Evolutionary conservation across 2,329 filamentous ascomycete genomes (phyloP).

Genomic region (Fusarium ambrosium): DNA sequence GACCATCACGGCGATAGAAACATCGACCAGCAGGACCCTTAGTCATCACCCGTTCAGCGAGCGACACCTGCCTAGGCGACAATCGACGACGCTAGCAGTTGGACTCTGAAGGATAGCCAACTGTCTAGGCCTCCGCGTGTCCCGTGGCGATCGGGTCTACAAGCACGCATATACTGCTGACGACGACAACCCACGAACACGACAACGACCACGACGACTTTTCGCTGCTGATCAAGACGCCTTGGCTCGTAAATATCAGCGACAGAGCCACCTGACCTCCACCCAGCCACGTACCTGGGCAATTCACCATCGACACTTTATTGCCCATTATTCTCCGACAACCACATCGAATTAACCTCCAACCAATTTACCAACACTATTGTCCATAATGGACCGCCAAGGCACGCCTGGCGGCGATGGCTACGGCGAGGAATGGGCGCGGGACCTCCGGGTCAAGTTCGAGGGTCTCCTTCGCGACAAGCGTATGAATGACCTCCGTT

Average conservation of each 20-base stretch:
- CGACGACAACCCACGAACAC: slow-evolving; percentile 46
- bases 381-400: slow-evolving; percentile 55
- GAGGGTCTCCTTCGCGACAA: slow-evolving; percentile 88
- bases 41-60: slow-evolving; percentile 30
- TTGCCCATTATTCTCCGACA: slow-evolving; percentile 8
- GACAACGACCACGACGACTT: slow-evolving; percentile 32
- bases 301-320: slow-evolving; percentile 19
- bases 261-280: slow-evolving; percentile 28
- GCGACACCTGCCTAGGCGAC: slow-evolving; percentile 11
- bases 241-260: slow-evolving; percentile 35
- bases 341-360: slow-evolving; percentile 9
- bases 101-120: slow-evolving; percentile 27
- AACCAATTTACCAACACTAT: background rate
- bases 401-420: slow-evolving; percentile 55
- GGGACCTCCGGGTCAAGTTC: slow-evolving; percentile 85
- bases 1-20: slow-evolving; percentile 21
- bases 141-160: slow-evolving; percentile 47
- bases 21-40: slow-evolving; percentile 13
- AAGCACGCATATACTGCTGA: slow-evolving; percentile 45
- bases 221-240: slow-evolving; percentile 23
- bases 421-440: slow-evolving; percentile 81
- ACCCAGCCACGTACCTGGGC: slow-evolving; percentile 26
- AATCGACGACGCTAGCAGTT: slow-evolving; percentile 36
- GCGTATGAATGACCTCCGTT: slow-evolving; percentile 82
- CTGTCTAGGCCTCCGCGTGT: slow-evolving; percentile 42